These are phyloP conservation scores for Chlamydomonas eustigma DNA, from an alignment of 139 green algal species.

Conservation along the genomic window DNA sequence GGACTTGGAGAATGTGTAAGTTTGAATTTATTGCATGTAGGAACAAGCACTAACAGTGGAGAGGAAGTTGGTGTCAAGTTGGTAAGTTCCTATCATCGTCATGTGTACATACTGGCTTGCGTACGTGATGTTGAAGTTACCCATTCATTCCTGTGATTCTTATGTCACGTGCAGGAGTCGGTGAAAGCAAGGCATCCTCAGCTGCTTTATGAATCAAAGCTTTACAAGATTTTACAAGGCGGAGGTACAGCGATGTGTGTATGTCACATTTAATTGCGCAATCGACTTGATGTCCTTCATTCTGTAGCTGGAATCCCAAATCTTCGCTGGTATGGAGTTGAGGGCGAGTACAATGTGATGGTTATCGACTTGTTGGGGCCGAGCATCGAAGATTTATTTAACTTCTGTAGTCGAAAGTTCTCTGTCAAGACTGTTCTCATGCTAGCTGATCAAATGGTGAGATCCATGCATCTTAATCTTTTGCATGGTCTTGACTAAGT, in stretches of 20 bases:
- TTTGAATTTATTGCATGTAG: conserved; percentile 45
- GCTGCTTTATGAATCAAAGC: conserved; percentile 90
- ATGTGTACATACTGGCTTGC: no score
- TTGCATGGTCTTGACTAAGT: neutral
- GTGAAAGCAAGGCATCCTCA: conserved; percentile 87
- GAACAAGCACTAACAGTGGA: conserved; percentile 89
- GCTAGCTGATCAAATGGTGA: conserved; percentile 96
- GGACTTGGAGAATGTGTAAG: no score
- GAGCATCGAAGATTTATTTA: conserved; percentile 97
- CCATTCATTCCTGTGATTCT: neutral
- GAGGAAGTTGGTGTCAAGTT: conserved; percentile 99
- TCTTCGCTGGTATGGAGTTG: conserved; percentile 96
- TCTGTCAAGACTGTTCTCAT: conserved; percentile 97
- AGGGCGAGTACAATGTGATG: conserved; percentile 99
- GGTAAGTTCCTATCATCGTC: conserved; percentile 41
- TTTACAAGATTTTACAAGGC: conserved; percentile 93
- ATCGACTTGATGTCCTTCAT: neutral
- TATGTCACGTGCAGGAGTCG: conserved; percentile 62
- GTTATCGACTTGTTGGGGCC: conserved; percentile 97
- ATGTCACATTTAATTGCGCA: neutral
- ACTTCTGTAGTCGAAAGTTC: conserved; percentile 98
- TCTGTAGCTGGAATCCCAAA: conserved; percentile 92
- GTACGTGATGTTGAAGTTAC: neutral
- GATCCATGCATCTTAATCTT: conserved; percentile 5
- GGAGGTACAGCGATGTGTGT: conserved; percentile 57